These are phyloP conservation scores for Aspergillus pseudoglaucus DNA, from an alignment of 2,329 filamentous ascomycete species.

Conservation along the genomic window DNA sequence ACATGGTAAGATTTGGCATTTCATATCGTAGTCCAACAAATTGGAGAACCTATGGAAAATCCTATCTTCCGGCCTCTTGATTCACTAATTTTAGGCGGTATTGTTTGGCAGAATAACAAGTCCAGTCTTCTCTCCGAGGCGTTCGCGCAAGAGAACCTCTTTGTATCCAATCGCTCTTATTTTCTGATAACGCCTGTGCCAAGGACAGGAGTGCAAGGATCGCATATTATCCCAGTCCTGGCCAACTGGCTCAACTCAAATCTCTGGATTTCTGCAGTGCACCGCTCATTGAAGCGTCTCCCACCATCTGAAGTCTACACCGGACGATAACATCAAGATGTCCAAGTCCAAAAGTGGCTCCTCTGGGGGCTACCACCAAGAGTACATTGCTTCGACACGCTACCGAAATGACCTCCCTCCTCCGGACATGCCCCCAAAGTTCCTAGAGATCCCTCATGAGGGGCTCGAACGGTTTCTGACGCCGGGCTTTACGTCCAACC, in stretches of 20 bases:
- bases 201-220: background rate
- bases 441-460: conserved; percentile 92
- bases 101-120: conserved; percentile 20
- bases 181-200: background rate
- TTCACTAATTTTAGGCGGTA: conserved; percentile 17
- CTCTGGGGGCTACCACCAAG: conserved; percentile 63
- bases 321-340: conserved; percentile 18
- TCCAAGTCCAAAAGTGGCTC: conserved; percentile 35
- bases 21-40: no score
- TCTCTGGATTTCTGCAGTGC: background rate
- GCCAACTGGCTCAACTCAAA: background rate
- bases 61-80: no score
- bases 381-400: conserved; percentile 92
- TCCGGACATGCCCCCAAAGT: conserved; percentile 88
- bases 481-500: conserved; percentile 78
- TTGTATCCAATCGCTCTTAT: background rate
- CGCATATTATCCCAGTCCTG: background rate
- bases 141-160: background rate
- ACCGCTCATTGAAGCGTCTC: background rate
- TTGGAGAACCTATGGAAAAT: no score
- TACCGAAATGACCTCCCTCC: conserved; percentile 95
- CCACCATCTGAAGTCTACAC: background rate
- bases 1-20: no score
- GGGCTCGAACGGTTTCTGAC: conserved; percentile 87
- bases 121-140: background rate